These are phyloP conservation scores for Chaetomium cochliodes DNA, from an alignment of 495 filamentous ascomycete genomes.

Conservation along the genomic window DNA sequence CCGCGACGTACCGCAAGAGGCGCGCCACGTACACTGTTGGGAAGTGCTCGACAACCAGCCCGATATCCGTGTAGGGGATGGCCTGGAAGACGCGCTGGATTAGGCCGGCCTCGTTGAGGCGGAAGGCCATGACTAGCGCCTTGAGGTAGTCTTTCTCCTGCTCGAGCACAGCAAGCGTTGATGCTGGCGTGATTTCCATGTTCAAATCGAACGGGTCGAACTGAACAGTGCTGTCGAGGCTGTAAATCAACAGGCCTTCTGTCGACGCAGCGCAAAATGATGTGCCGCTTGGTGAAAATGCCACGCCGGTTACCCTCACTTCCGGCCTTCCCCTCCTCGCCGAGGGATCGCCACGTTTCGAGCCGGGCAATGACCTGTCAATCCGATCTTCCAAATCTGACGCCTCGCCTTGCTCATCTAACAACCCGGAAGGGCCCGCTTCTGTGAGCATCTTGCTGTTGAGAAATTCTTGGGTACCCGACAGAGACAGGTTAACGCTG, in stretches of 20 bases:
- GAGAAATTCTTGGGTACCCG: constrained; percentile 94
- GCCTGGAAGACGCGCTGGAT: constrained; percentile 81
- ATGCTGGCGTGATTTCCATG: constrained; percentile 82
- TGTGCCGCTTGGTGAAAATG: constrained; percentile 83
- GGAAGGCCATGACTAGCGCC: constrained; percentile 94
- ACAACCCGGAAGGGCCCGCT: constrained; percentile 75
- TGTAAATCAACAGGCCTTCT: constrained; percentile 90
- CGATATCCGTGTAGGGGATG: constrained; percentile 71
- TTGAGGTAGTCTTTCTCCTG: constrained; percentile 80
- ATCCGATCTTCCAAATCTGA: constrained; percentile 85
- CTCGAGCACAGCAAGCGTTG: constrained; percentile 69
- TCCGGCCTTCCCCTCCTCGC: constrained; percentile 72
- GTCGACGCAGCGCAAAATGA: constrained; percentile 94
- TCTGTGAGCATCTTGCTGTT: constrained; percentile 90
- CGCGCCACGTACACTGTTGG: constrained; percentile 83
- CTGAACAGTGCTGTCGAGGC: constrained; percentile 70
- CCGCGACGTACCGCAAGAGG: constrained; percentile 79
- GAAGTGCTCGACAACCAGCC: constrained; percentile 72
- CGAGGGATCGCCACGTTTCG: constrained; percentile 77
- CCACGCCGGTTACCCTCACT: constrained; percentile 79
- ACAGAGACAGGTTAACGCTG: constrained; percentile 86
- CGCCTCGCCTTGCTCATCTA: constrained; percentile 83
- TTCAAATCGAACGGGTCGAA: constrained; percentile 98
- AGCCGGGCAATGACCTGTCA: constrained; percentile 82
- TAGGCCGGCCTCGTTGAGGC: constrained; percentile 76